Percentiles rank a stretch among this genome's conserved stretches.
phyloP scores from a whole-genome alignment of 345 rosid species.

The Linum usitatissimum region DNA sequence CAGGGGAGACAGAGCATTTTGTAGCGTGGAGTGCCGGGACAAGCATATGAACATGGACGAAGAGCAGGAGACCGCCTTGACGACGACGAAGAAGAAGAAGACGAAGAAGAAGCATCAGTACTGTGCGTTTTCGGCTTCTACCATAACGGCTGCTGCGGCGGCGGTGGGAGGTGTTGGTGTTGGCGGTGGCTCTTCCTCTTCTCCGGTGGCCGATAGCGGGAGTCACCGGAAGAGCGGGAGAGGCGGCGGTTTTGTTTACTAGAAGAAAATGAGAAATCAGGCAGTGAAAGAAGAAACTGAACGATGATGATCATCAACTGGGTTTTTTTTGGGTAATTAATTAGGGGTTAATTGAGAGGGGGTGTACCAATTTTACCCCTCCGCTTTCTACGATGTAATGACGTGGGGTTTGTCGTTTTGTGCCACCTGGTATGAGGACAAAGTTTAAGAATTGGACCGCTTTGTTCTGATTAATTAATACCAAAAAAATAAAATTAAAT shows the following conservation, averaged over 20 bases:
- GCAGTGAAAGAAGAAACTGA: not conserved
- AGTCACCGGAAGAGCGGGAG: conserved; percentile 33
- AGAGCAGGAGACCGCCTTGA: conserved; percentile 39
- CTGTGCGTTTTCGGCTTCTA: conserved; percentile 14
- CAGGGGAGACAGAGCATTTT: conserved; percentile 77
- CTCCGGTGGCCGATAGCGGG: conserved; percentile 14
- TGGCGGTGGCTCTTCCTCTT: conserved; percentile 7
- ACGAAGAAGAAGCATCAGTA: not conserved
- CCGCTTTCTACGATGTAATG: conserved; percentile 20
- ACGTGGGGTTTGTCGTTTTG: conserved; percentile 20
- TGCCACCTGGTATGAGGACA: conserved; percentile 22
- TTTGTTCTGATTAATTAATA: too few relatives aligned
- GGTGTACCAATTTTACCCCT: conserved; percentile 22
- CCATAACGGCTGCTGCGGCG: conserved; percentile 18
- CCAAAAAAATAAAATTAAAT: too few relatives aligned
- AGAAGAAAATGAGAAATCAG: conserved; percentile 1
- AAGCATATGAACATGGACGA: conserved; percentile 78
- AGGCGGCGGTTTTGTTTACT: conserved; percentile 55
- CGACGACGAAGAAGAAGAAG: conserved; percentile 5
- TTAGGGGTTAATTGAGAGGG: not conserved
- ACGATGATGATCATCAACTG: not conserved
- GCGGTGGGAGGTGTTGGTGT: conserved; percentile 1
- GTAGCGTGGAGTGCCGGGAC: conserved; percentile 90
- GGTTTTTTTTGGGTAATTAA: not conserved
- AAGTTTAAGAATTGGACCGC: conserved; percentile 4